Evolutionary conservation across 2,329 filamentous ascomycete genomes (phyloP).

Genomic region (Paradendryphiella salina): DNA sequence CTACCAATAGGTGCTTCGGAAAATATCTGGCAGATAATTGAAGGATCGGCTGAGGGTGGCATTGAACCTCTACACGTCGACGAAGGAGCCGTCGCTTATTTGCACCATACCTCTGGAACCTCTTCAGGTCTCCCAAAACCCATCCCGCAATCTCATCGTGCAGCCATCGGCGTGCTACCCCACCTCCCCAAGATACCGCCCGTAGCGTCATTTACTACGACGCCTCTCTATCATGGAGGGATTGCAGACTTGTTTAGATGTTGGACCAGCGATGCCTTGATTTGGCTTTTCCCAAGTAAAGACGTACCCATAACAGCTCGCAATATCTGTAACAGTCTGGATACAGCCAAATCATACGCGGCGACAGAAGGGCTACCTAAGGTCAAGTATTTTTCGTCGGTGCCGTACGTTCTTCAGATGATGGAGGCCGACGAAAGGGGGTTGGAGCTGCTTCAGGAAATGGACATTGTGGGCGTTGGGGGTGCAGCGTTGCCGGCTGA

Average conservation of each 20-base stretch:
- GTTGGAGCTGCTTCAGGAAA: slow-evolving; percentile 62
- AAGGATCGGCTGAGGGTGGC: slow-evolving; percentile 9
- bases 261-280: slow-evolving; percentile 62
- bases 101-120: slow-evolving; percentile 67
- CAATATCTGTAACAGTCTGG: slow-evolving; percentile 57
- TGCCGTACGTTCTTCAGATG: slow-evolving; percentile 82
- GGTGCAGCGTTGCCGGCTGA: slow-evolving; percentile 61
- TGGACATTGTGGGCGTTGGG: slow-evolving; percentile 67
- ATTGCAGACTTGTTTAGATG: slow-evolving; percentile 65
- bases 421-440: slow-evolving; percentile 90
- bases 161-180: slow-evolving; percentile 60
- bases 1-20: slow-evolving; percentile 27
- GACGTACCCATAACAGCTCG: slow-evolving; percentile 59
- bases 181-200: slow-evolving; percentile 43
- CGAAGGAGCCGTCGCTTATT: slow-evolving; percentile 56
- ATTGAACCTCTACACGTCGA: slow-evolving; percentile 17
- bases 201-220: slow-evolving; percentile 64
- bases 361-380: slow-evolving; percentile 26
- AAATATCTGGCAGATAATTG: slow-evolving; percentile 27
- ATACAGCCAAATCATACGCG: slow-evolving; percentile 38
- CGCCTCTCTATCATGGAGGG: slow-evolving; percentile 68
- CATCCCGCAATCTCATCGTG: slow-evolving; percentile 62
- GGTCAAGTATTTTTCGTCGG: slow-evolving; percentile 64
- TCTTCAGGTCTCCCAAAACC: slow-evolving; percentile 66
- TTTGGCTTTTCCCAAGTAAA: slow-evolving; percentile 66